Base-by-base conservation (phyloP, 225 moss, liverwort and hornwort genomes). In the Sphagnum contortum region DNA sequence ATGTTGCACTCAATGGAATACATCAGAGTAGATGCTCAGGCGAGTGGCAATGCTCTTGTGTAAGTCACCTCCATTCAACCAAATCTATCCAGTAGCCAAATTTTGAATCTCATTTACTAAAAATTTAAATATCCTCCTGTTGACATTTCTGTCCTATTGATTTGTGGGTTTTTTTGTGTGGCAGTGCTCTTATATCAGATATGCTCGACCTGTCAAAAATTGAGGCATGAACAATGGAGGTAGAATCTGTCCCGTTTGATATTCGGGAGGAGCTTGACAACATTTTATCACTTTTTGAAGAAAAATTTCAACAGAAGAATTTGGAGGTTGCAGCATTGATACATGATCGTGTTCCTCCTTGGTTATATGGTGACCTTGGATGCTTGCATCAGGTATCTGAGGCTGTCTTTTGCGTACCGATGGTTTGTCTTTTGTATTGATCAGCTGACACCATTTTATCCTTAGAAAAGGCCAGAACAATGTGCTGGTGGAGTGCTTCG, bases 121-220 rank as follows among this genome's bases (percentile, higher is more conserved):
- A 29, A 29, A 29, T 29, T 29, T 1, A 29, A 29, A 29, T 29
- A 1, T 29, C 29, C 29, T 29, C 29, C 29, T 29, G 29, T 29
- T 29, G 29, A 1, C 29, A 29, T 29, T 29, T 29, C 29, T 29
- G 29, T 29, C 1, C 29, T 29, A 29, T 1, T 29, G 29, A 29
- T 29, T 29, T 29, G 29, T 29, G 29, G 29, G 29, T 29, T 29
- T 29, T 0, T 29, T 1, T 57, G 54, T 3, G 14, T 6, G 59
- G 74, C 84, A 93, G 93, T 71, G 79, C 78, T 44, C 73, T 94
- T 55, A 94, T 94, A 66, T 91, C 89, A 49, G 94, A 94, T 69
- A 91, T 94, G 5, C 76, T 94, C 47, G 94, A 94, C 68, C 81
- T 94, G 9, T 91, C 94, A 4, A 94, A 94, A 74, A 94, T 94